phyloP scores from a whole-genome alignment of 257 asterid species.

The Gentiana straminea region DNA sequence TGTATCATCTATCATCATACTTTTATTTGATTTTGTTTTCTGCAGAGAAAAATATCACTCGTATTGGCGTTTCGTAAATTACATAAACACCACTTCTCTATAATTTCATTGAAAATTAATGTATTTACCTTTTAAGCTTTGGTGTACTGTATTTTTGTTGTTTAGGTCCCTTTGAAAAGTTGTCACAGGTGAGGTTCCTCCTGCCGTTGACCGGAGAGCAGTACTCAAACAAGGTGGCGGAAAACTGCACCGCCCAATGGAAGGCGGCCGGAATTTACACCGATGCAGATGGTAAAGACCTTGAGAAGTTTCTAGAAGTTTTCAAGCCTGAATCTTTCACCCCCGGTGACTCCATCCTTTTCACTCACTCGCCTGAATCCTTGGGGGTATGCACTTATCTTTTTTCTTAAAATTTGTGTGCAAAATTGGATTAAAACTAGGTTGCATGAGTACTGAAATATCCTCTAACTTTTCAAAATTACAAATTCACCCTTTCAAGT shows the following conservation, averaged over 20 bases:
- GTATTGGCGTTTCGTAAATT: too few relatives aligned
- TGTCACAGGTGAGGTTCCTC: conserved; percentile 56
- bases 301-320: conserved; percentile 36
- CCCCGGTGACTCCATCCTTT: conserved; percentile 75
- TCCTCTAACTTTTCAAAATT: too few relatives aligned
- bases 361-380: conserved; percentile 79
- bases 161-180: conserved; percentile 72
- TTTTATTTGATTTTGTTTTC: too few relatives aligned
- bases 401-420: too few relatives aligned
- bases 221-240: conserved; percentile 78
- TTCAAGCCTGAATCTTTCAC: conserved; percentile 51
- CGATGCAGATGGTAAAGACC: conserved; percentile 55
- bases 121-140: too few relatives aligned
- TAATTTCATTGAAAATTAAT: too few relatives aligned
- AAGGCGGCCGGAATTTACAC: conserved; percentile 46
- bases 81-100: too few relatives aligned
- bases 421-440: too few relatives aligned
- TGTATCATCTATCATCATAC: too few relatives aligned
- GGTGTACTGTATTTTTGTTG: neutral
- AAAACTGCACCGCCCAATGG: conserved; percentile 71
- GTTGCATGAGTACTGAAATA: too few relatives aligned
- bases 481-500: too few relatives aligned
- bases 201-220: conserved; percentile 82
- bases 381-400: conserved; percentile 29
- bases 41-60: too few relatives aligned